Evolutionary conservation across 2,329 filamentous ascomycete species (phyloP), one percentile per base, ranked within the genome.

Genomic region (Fonsecaea erecta): DNA sequence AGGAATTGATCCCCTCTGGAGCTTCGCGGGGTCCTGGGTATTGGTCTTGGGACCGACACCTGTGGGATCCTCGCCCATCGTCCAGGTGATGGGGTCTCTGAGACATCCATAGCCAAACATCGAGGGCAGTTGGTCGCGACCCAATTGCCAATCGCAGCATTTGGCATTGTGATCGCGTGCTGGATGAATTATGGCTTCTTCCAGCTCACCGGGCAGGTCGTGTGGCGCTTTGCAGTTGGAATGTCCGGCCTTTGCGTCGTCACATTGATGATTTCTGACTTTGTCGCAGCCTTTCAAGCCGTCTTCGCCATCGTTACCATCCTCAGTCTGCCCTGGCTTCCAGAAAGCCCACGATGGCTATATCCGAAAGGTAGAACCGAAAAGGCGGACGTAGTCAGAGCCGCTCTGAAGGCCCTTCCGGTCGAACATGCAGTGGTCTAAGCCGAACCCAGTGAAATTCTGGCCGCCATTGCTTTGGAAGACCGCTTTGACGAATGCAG

Each of bases 161-260:
- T 76, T 24, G 83, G 83, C 1, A 84, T 83, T 64, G 78, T 74
- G 1, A 58, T 85, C 2, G 79, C 78, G 7, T 83, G 84, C 52
- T 85, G 83, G 81, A 77, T 85, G n/a, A 84, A 79, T 30, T 85
- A 80, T 63, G 82, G 82, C 2, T 79, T 85, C 63, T 81, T 78
- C 8, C 85, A 81, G 67, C 70, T 78, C 1, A 71, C 68, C 2
- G 80, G 81, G 4, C 70, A 76, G 0, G 73, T 82, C 12, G 74
- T 79, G 0, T 83, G 81, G 81, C 71, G 81, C 40, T 73, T 82
- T 3, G 80, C 81, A 0, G 48, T 65, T 34, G 53, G 55, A 52
- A 53, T 12, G 46, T 14, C 30, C 11, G 21, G 14, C 2, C 18
- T 12, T 26, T 26, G 5, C n/a, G 12, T 46, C 9, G 34, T 12